Evolutionary conservation across 2,329 filamentous ascomycete genomes (phyloP).

Genomic region (Penicillium sp.): DNA sequence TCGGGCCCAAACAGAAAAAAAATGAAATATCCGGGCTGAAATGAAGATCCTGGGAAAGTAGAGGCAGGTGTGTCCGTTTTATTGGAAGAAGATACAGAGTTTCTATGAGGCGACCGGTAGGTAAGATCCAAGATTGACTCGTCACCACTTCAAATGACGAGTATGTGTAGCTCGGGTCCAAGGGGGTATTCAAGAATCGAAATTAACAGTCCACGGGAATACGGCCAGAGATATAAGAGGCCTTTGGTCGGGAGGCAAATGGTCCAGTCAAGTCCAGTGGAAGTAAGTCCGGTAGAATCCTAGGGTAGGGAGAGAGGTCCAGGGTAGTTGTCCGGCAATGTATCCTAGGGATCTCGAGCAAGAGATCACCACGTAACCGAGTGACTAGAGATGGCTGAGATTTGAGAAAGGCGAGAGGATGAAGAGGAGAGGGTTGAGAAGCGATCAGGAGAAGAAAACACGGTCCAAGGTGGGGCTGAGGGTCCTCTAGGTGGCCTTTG

Average conservation of each 20-base stretch:
- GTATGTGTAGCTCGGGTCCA: constrained; percentile 1
- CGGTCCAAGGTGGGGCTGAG: constrained; percentile 5
- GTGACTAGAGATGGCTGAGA: constrained; percentile 14
- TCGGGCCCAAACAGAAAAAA: constrained; percentile 26
- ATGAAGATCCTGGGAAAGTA: constrained; percentile 8
- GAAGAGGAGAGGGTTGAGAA: constrained; percentile 1
- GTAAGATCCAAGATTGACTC: constrained; percentile 10
- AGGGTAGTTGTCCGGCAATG: constrained; percentile 19
- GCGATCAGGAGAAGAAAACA: constrained; percentile 1
- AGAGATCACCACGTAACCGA: constrained; percentile 5
- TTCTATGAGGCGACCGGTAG: constrained; percentile 15
- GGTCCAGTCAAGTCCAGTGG: constrained; percentile 8
- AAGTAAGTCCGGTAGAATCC: constrained; percentile 11
- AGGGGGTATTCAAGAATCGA: neutral
- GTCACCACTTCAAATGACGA: constrained; percentile 17
- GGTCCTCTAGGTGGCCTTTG: constrained; percentile 5
- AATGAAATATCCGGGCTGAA: constrained; percentile 11
- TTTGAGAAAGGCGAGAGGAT: constrained; percentile 5
- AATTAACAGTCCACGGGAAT: constrained; percentile 8
- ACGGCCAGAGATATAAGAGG: constrained; percentile 11
- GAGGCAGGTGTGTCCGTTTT: constrained; percentile 16
- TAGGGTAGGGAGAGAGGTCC: constrained; percentile 3
- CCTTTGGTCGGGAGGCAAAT: constrained; percentile 11
- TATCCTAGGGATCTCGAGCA: constrained; percentile 18
- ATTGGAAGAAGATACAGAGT: constrained; percentile 23